Evolutionary conservation across 345 rosid genomes (phyloP).

Genomic region (Euphorbia tirucalli): DNA sequence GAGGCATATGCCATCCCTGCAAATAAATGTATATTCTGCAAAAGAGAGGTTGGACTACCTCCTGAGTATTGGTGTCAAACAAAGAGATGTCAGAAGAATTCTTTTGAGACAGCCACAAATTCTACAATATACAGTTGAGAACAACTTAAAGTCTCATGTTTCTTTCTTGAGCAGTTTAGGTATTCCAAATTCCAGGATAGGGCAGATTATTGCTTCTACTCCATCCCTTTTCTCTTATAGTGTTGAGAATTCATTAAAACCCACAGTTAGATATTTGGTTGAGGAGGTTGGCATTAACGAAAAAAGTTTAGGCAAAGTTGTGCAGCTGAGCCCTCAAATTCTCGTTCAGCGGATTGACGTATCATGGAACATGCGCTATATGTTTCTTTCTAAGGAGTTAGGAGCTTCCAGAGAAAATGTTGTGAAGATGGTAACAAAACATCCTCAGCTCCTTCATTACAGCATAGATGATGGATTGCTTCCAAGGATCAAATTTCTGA

Average conservation of each 20-base stretch:
- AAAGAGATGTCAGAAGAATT: constrained; percentile 74
- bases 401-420: constrained; percentile 90
- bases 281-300: constrained; percentile 93
- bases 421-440: constrained; percentile 90
- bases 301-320: constrained; percentile 72
- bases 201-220: constrained; percentile 72
- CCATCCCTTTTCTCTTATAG: constrained; percentile 90
- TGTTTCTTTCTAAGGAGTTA: constrained; percentile 82
- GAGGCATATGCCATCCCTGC: constrained; percentile 83
- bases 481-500: constrained; percentile 87
- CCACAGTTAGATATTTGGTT: constrained; percentile 87
- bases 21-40: constrained; percentile 73
- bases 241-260: constrained; percentile 82
- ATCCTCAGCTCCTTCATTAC: constrained; percentile 94
- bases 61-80: constrained; percentile 83
- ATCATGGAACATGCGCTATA: constrained; percentile 85
- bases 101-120: constrained; percentile 94
- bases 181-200: constrained; percentile 73
- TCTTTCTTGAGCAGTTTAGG: constrained; percentile 75
- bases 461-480: constrained; percentile 87
- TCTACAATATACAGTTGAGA: constrained; percentile 82
- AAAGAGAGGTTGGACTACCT: constrained; percentile 85
- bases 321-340: constrained; percentile 93
- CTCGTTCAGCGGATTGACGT: constrained; percentile 90
- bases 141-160: constrained; percentile 73